Conservation (phyloP, 805 yeast species). For the Candida golubevii region DNA sequence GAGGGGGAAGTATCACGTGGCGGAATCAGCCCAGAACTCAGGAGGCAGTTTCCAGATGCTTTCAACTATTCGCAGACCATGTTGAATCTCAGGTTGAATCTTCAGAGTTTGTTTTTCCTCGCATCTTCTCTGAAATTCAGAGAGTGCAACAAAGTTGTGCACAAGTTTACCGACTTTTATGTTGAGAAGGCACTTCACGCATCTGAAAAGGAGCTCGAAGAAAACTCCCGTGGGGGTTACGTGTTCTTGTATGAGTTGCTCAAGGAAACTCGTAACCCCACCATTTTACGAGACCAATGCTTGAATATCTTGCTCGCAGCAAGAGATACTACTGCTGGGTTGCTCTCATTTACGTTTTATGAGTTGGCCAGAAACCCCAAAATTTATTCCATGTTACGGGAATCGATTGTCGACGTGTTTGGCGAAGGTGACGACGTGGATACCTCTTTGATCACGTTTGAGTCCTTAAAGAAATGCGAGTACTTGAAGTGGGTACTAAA, state of each 20-base stretch:
- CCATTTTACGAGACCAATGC: conserved; percentile 45
- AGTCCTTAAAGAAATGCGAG: conserved; percentile 45
- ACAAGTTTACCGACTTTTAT: conserved; percentile 25
- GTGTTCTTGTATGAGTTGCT: conserved; percentile 47
- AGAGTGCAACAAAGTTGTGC: conserved; percentile 12
- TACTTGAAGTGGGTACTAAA: conserved; percentile 45
- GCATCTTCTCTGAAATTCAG: conserved; percentile 10
- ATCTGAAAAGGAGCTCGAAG: conserved; percentile 28
- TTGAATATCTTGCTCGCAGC: conserved; percentile 51
- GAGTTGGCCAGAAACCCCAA: conserved; percentile 43
- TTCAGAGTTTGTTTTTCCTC: conserved; percentile 14
- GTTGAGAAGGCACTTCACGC: conserved; percentile 35
- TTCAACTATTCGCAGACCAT: conserved; percentile 14
- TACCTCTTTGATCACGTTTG: conserved; percentile 41
- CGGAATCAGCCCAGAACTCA: conserved; percentile 9
- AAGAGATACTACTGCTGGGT: conserved; percentile 52
- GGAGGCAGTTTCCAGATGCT: conserved; percentile 12
- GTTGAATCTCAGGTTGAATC: conserved; percentile 10
- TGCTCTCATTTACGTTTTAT: conserved; percentile 42
- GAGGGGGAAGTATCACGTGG: not conserved
- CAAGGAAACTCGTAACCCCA: conserved; percentile 45
- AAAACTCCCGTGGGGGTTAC: conserved; percentile 34
- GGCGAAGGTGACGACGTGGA: conserved; percentile 30
- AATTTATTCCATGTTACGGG: conserved; percentile 34
- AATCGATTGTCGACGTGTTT: conserved; percentile 29